Evolutionary conservation across 148 eudicot genomes (phyloP), one percentile per base, ranked within the genome.

Genomic region (Dianthus caryophyllus): DNA sequence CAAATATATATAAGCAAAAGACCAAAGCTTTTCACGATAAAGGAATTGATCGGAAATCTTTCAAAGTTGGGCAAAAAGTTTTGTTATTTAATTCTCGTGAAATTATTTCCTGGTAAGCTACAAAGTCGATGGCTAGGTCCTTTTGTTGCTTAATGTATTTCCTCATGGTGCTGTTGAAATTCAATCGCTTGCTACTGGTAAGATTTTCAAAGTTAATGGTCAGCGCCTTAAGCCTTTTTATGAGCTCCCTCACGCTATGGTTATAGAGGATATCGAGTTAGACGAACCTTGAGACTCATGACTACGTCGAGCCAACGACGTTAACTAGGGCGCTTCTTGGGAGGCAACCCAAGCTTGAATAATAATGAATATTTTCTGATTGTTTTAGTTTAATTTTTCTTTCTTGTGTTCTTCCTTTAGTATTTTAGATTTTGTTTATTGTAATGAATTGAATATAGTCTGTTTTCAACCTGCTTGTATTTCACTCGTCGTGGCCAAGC

Each of bases 11-110:
- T n/a, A n/a, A n/a, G n/a, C n/a, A n/a, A n/a, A n/a, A n/a, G n/a
- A 61, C 68, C 2, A 71, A 71, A 46, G 25, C 33, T 9, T 61
- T 31, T 31, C 74, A 49, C 63, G 67, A 71, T 47, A 48, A 31
- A n/a, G 22, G 14, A 13, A 49, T 71, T 18, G 14, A 21, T 33
- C 7, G 47, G 21, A 61, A 39, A 41, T 2, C 26, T 0, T 46
- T 68, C 29, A 18, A 22, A 0, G 24, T 31, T 8, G 65, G 73
- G 0, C 43, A 70, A 3, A 58, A 43, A 16, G 15, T 70, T 44
- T 16, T 70, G 10, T 20, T 59, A 8, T 68, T 55, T 61, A 27
- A 59, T 4, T 27, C 33, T 43, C 50, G 26, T 41, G 38, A 64
- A 64, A 7, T 64, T 64, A 24, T 44, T 44, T 27, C 54, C 67